Base-by-base conservation (phyloP, 768 basidiomycete genomes). In the Tricholoma matsutake region DNA sequence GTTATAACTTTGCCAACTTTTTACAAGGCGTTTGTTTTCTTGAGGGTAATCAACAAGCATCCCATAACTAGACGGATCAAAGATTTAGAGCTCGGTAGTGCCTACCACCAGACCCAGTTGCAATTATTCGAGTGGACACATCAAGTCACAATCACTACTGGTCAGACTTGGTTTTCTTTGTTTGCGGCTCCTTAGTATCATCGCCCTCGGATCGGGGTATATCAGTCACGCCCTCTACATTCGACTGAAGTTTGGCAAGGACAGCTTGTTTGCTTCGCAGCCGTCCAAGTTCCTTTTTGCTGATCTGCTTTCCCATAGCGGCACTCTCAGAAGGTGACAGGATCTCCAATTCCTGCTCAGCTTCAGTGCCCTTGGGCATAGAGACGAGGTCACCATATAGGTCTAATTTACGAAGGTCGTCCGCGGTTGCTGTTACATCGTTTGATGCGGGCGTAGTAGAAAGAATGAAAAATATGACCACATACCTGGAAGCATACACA, bases 311-410 rank as follows among this genome's bases (percentile, higher is more conserved):
- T 51, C 65, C 64, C 47, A 56, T 64, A 60, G 41, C 43, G 9
- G 52, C 16, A 6, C 64, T 55, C 25, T 67, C 61, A 8, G 69
- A 63, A n/a, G 59, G 58, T 57, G 57, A 64, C 9, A 73, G 74
- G 4, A 72, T 70, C 43, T 72, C 71, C 63, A 75, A 76, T n/a
- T 80, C 79, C 57, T 79, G 76, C 39, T 80, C 80, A 4, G 67
- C 73, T 34, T 85, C 81, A 22, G 75, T 68, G 61, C 77, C 78
- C 65, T 88, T 88, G 6, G 87, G 87, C 60, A 88, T 75, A 20
- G 64, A 29, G 9, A 55, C 34, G 31, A 67, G 64, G 35, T 65
- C 64, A 37, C 76, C 72, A 66, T 92, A 92, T 2, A 91, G 73
- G 56, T 89, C 85, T 1, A 91, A 75, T 3, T 72, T 67, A 57